Evolutionary conservation across 768 basidiomycete species (phyloP), one percentile per base, ranked within the genome.

Genomic region (Brasilioporus rufonigricans): DNA sequence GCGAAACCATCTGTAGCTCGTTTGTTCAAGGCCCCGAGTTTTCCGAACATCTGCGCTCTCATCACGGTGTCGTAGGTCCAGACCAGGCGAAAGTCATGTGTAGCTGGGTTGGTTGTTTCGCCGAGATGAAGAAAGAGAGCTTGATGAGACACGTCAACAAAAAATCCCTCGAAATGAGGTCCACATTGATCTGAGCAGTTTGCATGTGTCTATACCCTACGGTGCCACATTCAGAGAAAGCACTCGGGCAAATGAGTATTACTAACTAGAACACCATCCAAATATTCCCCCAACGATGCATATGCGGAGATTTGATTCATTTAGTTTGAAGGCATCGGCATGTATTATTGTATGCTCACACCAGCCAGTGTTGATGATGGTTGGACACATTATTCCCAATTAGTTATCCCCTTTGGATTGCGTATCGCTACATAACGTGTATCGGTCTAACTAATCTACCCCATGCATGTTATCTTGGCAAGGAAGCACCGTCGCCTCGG

Each of bases 91-190:
- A 0, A 0, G 0, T 70, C 14, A 31, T 0, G 1, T 70, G 70
- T 9, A 5, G 9, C 27, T 72, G 70, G 69, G 5, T 11, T 16
- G 45, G 33, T 12, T 70, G 70, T 26, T 21, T 3, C 4, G 0
- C 26, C 12, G 47, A 39, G 0, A 64, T 71, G 66, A 70, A 57
- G 21, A 70, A 48, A 40, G 70, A 70, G 52, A 66, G 70, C 19
- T 31, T 70, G 14, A 31, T 51, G 32, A 56, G 68, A 13, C 69
- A 70, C 19, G 43, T 70, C 14, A 60, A 57, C 31, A 70, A 70
- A 36, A 55, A 24, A 31, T 70, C 72, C 21, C 57, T 70, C n/a
- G 54, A 55, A 44, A 38, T 44, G 23, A 61, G n/a, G 38, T 52
- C 45, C 56, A 11, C 16, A 43, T 14, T 72, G 69, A 27, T 3